Conservation (phyloP, 495 filamentous ascomycete species). For the Cercophora newfieldiana region DNA sequence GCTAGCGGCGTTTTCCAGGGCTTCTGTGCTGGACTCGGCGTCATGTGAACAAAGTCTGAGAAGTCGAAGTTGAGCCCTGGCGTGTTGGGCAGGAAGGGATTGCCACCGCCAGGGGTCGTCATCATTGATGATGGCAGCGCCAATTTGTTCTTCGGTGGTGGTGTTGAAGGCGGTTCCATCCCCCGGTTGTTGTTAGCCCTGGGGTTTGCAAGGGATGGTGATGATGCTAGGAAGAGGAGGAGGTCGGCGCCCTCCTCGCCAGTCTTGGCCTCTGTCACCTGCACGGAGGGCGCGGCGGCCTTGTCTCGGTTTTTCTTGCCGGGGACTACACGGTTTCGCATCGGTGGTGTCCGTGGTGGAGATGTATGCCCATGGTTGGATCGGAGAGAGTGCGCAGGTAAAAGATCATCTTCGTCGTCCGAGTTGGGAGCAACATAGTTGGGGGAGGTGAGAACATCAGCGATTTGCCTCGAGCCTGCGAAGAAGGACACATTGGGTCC, state of each 20-base stretch:
- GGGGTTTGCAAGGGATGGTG: slow-evolving; percentile 74
- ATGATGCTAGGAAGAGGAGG: slow-evolving; percentile 87
- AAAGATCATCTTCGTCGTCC: slow-evolving; percentile 77
- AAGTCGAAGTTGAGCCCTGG: slow-evolving; percentile 81
- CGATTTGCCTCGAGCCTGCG: slow-evolving; percentile 55
- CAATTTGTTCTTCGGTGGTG: slow-evolving; percentile 71
- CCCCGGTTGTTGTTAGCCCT: slow-evolving; percentile 32
- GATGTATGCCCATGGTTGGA: slow-evolving; percentile 60
- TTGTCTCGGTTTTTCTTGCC: slow-evolving; percentile 31
- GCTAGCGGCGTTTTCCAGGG: slow-evolving; percentile 70
- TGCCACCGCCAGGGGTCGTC: slow-evolving; percentile 75
- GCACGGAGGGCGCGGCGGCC: slow-evolving; percentile 4
- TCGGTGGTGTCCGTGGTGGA: slow-evolving; percentile 79
- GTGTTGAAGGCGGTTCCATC: slow-evolving; percentile 80
- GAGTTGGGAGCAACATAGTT: slow-evolving; percentile 59
- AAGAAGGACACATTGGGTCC: slow-evolving; percentile 71
- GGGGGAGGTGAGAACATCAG: slow-evolving; percentile 62
- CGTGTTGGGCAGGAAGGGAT: slow-evolving; percentile 57
- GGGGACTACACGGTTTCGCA: slow-evolving; percentile 53
- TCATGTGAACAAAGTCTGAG: slow-evolving; percentile 95
- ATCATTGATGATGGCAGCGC: slow-evolving; percentile 83
- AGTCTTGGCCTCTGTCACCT: slow-evolving; percentile 39
- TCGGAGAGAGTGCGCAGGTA: slow-evolving; percentile 76
- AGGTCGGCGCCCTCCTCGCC: slow-evolving; percentile 89
- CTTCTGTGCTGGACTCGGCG: slow-evolving; percentile 89